Evolutionary conservation across 768 basidiomycete genomes (phyloP).

Genomic region (Tricholoma furcatifolium): DNA sequence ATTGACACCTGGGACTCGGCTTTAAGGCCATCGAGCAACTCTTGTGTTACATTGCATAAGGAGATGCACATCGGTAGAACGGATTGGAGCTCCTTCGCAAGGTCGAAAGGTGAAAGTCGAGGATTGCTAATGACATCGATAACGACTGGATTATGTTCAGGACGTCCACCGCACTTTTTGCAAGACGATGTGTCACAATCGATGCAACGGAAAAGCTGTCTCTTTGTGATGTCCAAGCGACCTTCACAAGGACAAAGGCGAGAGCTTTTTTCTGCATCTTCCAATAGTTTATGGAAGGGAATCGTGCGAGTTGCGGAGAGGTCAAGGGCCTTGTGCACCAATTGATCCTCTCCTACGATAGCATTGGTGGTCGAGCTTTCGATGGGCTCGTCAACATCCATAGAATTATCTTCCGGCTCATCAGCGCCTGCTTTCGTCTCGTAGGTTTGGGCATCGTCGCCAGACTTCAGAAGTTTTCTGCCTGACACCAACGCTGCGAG

Average conservation of each 20-base stretch:
- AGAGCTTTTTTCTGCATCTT: slow-evolving; percentile 63
- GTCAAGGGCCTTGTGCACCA: slow-evolving; percentile 65
- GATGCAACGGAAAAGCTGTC: slow-evolving; percentile 62
- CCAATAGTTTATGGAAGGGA: slow-evolving; percentile 56
- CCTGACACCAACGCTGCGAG: slow-evolving; percentile 75
- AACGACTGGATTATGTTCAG: slow-evolving; percentile 73
- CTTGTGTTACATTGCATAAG: slow-evolving; percentile 47
- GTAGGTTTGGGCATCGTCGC: slow-evolving; percentile 65
- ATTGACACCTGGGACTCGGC: slow-evolving; percentile 38
- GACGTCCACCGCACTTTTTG: slow-evolving; percentile 84
- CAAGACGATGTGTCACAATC: slow-evolving; percentile 84
- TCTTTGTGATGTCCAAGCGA: slow-evolving; percentile 69
- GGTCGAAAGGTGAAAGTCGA: slow-evolving; percentile 71
- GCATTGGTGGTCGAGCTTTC: slow-evolving; percentile 35
- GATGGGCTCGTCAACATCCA: slow-evolving; percentile 44
- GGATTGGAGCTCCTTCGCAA: slow-evolving; percentile 76
- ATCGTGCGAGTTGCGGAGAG: slow-evolving; percentile 52
- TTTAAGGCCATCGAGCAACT: slow-evolving; percentile 52
- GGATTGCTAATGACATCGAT: slow-evolving; percentile 51
- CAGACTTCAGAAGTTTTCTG: slow-evolving; percentile 62
- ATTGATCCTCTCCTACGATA: slow-evolving; percentile 72
- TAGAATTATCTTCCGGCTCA: slow-evolving; percentile 34
- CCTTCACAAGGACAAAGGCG: slow-evolving; percentile 93
- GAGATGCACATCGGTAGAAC: slow-evolving; percentile 85
- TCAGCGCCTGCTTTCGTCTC: slow-evolving; percentile 53